Conservation (phyloP, 805 yeast species). For the Kodamaea kaohsiungensis region DNA sequence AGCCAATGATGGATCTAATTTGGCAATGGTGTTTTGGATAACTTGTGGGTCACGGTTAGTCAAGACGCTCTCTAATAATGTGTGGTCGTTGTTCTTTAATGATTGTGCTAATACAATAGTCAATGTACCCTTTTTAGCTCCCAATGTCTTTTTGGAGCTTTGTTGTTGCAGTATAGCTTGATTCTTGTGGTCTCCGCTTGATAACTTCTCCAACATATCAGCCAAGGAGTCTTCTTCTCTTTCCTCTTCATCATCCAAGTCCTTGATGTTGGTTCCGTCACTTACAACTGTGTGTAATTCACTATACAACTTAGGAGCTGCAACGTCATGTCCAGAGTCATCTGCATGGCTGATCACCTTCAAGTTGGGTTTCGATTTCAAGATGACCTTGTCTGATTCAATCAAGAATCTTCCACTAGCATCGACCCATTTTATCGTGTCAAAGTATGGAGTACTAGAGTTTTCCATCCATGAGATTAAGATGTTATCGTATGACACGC, state of each 20-base stretch:
- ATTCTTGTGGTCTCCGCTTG: slow-evolving; percentile 20
- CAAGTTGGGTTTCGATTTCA: slow-evolving; percentile 42
- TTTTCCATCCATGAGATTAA: slow-evolving; percentile 63
- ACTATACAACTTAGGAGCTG: slow-evolving; percentile 54
- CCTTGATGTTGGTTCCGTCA: slow-evolving; percentile 63
- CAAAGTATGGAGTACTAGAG: slow-evolving; percentile 58
- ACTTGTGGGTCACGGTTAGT: slow-evolving; percentile 51
- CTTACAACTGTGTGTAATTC: slow-evolving; percentile 63
- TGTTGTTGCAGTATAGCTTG: slow-evolving; percentile 14
- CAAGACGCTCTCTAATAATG: slow-evolving; percentile 82
- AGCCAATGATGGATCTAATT: slow-evolving; percentile 50
- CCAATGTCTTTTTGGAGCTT: slow-evolving; percentile 38
- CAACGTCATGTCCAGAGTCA: slow-evolving; percentile 49
- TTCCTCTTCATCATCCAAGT: slow-evolving; percentile 50
- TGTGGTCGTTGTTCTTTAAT: slow-evolving; percentile 79
- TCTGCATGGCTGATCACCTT: slow-evolving; percentile 43
- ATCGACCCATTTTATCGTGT: slow-evolving; percentile 51
- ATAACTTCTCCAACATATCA: slow-evolving; percentile 48
- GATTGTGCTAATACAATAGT: slow-evolving; percentile 89
- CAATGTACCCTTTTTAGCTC: slow-evolving; percentile 63
- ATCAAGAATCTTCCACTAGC: slow-evolving; percentile 26
- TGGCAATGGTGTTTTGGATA: slow-evolving; percentile 50
- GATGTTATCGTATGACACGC: slow-evolving; percentile 36
- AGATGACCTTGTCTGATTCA: slow-evolving; percentile 23
- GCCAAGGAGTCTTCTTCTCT: slow-evolving; percentile 46